Evolutionary conservation across 192 early-diverging fungal species (phyloP), one percentile per base, ranked within the genome.

Genomic region (Rhizoclosmatium globosum): DNA sequence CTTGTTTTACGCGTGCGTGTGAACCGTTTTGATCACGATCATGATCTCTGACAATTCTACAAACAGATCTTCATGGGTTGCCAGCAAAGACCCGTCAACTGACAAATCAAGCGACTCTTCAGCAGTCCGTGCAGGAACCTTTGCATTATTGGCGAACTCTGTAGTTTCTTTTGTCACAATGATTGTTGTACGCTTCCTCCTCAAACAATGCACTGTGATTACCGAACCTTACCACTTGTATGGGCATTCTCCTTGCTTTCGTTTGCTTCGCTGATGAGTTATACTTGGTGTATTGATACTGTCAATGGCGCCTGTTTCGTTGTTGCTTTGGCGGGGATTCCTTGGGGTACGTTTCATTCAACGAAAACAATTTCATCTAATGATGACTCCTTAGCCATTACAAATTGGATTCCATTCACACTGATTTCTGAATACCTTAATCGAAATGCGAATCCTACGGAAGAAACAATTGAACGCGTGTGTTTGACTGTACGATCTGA

Each of bases 391-490:
- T 9, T 42, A 84, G 82, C 94, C 0, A 86, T 95, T n/a, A 89
- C 91, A 17, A 83, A 93, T 76, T 99, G 97, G 97, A 87, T 94
- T n/a, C 97, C 97, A 2, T 97, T 96, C 83, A 90, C 94, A 0
- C 86, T 99, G 64, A 87, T 99, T 2, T 95, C 96, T 43, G 94
- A 95, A 79, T 90, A 87, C 74, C 77, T 93, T n/a, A 82, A 68
- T 15, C 56, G 56, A 57, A 15, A 17, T 21, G 56, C 56, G 64
- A 65, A 31, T 31, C 31, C 13, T 13, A 69, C 17, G 13, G 21
- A n/a, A 13, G 17, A 69, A 39, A 19, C 43, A 69, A 3, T 19
- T 38, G 68, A 15, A 11, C 45, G n/a, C 19, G 2, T 15, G 68
- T n/a, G 47, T 31, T 21, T 17, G 39, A 66, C 31, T 23, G 17